Conservation (phyloP, 2,329 filamentous ascomycete genomes). For the Cladophialophora bantiana region DNA sequence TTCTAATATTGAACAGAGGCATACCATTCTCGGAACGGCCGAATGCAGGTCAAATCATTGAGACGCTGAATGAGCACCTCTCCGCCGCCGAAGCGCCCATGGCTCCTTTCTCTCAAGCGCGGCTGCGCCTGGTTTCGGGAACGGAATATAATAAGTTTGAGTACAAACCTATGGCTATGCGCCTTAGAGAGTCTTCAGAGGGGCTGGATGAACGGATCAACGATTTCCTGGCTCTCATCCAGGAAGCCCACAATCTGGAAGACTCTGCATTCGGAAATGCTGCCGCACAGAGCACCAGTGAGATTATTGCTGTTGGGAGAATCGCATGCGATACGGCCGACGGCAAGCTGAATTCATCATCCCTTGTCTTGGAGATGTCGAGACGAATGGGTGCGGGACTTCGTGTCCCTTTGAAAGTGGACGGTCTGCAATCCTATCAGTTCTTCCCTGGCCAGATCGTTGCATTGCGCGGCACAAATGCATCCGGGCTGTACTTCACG, state of each 20-base stretch:
- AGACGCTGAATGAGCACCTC: constrained; percentile 82
- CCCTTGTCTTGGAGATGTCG: constrained; percentile 86
- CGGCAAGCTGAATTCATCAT: constrained; percentile 84
- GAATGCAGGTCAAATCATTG: constrained; percentile 81
- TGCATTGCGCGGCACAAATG: constrained; percentile 83
- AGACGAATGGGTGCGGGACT: constrained; percentile 81
- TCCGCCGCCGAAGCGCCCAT: constrained; percentile 71
- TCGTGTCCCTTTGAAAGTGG: constrained; percentile 79
- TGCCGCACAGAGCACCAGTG: constrained; percentile 80
- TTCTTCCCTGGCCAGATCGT: constrained; percentile 97
- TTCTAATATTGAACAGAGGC: constrained; percentile 48
- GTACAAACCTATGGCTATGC: constrained; percentile 95
- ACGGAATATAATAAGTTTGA: constrained; percentile 89
- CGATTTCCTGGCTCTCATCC: constrained; percentile 77
- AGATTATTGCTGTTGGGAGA: constrained; percentile 87
- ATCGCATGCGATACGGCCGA: constrained; percentile 89
- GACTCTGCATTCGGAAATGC: constrained; percentile 86
- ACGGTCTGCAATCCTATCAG: constrained; percentile 72
- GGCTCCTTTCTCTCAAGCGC: constrained; percentile 74
- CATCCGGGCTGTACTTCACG: constrained; percentile 81
- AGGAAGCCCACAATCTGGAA: constrained; percentile 76
- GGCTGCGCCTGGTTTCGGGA: constrained; percentile 83
- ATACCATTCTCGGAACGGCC: constrained; percentile 76
- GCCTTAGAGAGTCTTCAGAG: constrained; percentile 88
- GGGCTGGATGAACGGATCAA: constrained; percentile 95